Evolutionary conservation across 345 rosid genomes (phyloP).

Genomic region (Heritiera fomes): DNA sequence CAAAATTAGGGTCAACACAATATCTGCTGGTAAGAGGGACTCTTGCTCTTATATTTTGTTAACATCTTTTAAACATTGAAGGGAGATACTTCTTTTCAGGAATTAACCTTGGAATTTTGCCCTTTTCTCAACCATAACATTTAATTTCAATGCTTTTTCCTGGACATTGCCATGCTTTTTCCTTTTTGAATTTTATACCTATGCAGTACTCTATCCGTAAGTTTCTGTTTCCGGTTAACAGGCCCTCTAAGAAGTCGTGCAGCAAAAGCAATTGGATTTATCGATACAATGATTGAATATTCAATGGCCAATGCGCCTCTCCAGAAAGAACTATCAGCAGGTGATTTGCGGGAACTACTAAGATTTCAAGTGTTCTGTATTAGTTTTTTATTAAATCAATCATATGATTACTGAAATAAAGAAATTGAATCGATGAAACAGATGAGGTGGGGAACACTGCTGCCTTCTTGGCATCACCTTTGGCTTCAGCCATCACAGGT

Average conservation of each 20-base stretch:
- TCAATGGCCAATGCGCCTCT: slow-evolving; percentile 81
- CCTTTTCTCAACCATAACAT: neutral
- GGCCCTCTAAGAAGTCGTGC: slow-evolving; percentile 79
- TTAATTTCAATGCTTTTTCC: neutral
- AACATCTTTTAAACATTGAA: neutral
- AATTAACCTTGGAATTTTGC: neutral
- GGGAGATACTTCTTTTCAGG: neutral
- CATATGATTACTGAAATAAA: neutral
- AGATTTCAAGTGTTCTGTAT: neutral
- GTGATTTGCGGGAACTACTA: slow-evolving; percentile 33
- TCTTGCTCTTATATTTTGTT: neutral
- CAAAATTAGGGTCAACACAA: slow-evolving; percentile 67
- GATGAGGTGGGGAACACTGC: slow-evolving; percentile 77
- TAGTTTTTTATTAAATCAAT: neutral
- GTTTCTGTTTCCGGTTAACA: slow-evolving; percentile 54
- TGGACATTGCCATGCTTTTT: neutral
- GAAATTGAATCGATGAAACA: slow-evolving; percentile 30
- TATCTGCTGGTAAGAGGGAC: slow-evolving; percentile 42
- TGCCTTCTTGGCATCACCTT: slow-evolving; percentile 68
- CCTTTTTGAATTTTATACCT: neutral
- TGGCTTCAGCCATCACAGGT: slow-evolving; percentile 77
- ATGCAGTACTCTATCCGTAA: neutral
- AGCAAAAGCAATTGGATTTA: slow-evolving; percentile 76
- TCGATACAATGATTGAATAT: slow-evolving; percentile 82
- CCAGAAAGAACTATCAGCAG: slow-evolving; percentile 89